These are phyloP conservation scores for Hymenoscyphus salicellus DNA, from an alignment of 2,329 filamentous ascomycete species.

Conservation along the genomic window DNA sequence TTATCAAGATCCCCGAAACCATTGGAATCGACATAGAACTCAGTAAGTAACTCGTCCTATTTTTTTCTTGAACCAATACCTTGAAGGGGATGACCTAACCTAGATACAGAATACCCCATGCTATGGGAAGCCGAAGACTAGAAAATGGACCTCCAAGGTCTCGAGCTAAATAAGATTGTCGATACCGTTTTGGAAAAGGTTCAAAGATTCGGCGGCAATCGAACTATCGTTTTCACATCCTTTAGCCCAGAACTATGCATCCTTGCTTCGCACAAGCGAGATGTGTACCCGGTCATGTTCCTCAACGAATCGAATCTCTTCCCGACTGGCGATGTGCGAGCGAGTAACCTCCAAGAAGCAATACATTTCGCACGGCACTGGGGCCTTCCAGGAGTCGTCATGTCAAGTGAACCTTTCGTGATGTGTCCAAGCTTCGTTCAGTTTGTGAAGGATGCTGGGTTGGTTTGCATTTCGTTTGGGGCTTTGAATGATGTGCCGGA, in stretches of 20 bases:
- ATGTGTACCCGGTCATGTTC: constrained; percentile 17
- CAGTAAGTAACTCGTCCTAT: neutral
- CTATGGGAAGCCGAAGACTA: constrained; percentile 18
- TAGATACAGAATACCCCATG: constrained; percentile 18
- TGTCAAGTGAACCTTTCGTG: constrained; percentile 14
- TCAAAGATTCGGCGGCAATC: neutral
- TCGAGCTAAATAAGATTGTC: constrained; percentile 14
- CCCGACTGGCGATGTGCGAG: constrained; percentile 16
- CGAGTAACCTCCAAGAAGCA: constrained; percentile 17
- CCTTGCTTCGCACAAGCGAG: constrained; percentile 15
- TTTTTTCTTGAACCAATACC: neutral
- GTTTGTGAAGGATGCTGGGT: constrained; percentile 13
- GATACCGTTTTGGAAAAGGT: constrained; percentile 11
- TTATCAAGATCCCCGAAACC: constrained; percentile 11
- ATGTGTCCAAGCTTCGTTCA: constrained; percentile 9
- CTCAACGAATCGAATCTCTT: constrained; percentile 13
- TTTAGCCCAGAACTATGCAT: constrained; percentile 19
- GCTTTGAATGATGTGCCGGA: constrained; percentile 13
- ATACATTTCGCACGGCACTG: constrained; percentile 15
- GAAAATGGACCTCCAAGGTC: constrained; percentile 15
- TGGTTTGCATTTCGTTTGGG: constrained; percentile 14
- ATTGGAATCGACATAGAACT: constrained; percentile 10
- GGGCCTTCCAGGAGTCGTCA: constrained; percentile 11
- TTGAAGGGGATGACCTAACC: neutral
- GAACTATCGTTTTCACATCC: constrained; percentile 14